Evolutionary conservation across 208 protist genomes (phyloP), one percentile per base, ranked within the genome.

Genomic region (Zelonia costaricensis): DNA sequence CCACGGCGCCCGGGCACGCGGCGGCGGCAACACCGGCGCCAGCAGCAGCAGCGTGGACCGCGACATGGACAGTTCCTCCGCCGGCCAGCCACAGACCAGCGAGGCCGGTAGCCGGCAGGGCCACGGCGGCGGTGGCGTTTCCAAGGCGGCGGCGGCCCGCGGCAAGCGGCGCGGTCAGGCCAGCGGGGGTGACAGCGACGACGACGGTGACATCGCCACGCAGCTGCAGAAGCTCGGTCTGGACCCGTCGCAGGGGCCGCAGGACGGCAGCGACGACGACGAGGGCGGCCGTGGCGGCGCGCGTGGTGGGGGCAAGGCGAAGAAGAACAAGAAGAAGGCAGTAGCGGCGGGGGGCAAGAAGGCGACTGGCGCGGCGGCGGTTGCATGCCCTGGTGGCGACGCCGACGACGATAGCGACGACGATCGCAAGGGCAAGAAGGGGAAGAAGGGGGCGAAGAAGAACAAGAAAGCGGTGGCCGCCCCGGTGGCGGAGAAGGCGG

Each of bases 311-410:
- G 45, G 45, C 15, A 75, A 70, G 39, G 51, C 33, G 27, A 74
- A 74, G 59, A 78, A 63, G 43, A 59, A 45, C 25, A 71, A 77
- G 31, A 72, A 72, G 65, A 64, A 47, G 8, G 18, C 38, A n/a
- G n/a, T n/a, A n/a, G n/a, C n/a, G n/a, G n/a, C n/a, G n/a, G n/a
- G n/a, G n/a, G n/a, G n/a, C n/a, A 46, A 38, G 33, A 38, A 38
- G 33, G 33, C 33, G 33, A 38, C 33, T 13, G 33, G 33, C 33
- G 10, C 33, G 7, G 10, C 33, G 7, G 10, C 33, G 7, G 10
- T 15, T 45, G 40, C 40, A 4, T 5, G 9, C 15, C 9, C 40
- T 45, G 40, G 9, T 45, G 40, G 10, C 10, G 33, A 4, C 10
- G 33, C 33, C 4, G 10, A 38, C 33, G 10, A 58, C 9, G 72